Percentiles rank a stretch among this genome's conserved stretches.
Conservation (phyloP, 2,329 filamentous ascomycete genomes). For the Fusarium liriodendri region DNA sequence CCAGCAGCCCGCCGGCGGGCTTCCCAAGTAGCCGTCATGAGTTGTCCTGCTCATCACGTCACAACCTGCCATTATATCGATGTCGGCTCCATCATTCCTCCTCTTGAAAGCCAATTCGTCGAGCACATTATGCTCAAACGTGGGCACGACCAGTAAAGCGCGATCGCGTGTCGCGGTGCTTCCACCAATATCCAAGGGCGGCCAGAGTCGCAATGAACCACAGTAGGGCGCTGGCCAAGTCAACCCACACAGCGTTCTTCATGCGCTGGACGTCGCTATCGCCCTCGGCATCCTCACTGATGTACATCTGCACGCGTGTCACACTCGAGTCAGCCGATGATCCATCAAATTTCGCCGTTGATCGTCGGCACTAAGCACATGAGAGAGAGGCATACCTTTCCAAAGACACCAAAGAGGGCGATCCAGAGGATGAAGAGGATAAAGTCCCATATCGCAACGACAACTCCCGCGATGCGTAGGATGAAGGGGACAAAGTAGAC, state of each 20-base stretch:
- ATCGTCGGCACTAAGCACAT: slow-evolving; percentile 1
- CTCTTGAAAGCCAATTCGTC: not conserved
- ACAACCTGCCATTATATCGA: not conserved
- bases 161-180: slow-evolving; percentile 61
- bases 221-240: slow-evolving; percentile 78
- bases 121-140: slow-evolving; percentile 51
- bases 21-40: not conserved
- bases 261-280: slow-evolving; percentile 76
- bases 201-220: slow-evolving; percentile 76
- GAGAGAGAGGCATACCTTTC: slow-evolving; percentile 58
- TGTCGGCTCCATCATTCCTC: slow-evolving; percentile 4
- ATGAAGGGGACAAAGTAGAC: slow-evolving; percentile 75
- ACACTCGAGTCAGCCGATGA: slow-evolving; percentile 23
- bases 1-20: slow-evolving; percentile 32
- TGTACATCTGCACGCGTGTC: slow-evolving; percentile 68
- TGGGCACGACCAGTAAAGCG: slow-evolving; percentile 70
- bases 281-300: slow-evolving; percentile 73
- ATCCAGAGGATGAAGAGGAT: slow-evolving; percentile 84
- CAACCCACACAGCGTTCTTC: slow-evolving; percentile 89
- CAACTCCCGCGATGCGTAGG: slow-evolving; percentile 57
- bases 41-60: slow-evolving; percentile 7
- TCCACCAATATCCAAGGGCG: slow-evolving; percentile 69
- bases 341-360: not conserved
- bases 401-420: slow-evolving; percentile 86
- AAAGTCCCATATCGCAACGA: slow-evolving; percentile 75